Evolutionary conservation across 2,329 filamentous ascomycete species (phyloP).

Genomic region (Blumeriella jaapii): DNA sequence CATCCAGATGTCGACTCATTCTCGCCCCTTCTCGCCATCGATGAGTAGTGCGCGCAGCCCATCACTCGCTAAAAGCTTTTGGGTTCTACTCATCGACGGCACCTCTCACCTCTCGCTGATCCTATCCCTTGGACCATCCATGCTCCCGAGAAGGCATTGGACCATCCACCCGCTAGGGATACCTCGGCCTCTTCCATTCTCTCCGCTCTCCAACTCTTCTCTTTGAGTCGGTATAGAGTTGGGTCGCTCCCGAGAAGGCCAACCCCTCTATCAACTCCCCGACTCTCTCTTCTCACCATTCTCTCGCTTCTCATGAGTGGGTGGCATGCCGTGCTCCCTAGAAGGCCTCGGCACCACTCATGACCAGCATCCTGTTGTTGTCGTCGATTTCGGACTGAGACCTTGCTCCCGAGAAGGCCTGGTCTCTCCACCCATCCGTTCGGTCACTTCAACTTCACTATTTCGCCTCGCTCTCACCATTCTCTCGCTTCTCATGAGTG

Average conservation of each 20-base stretch:
- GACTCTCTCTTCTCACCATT: background rate
- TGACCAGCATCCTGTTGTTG: background rate
- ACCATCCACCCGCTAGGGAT: background rate
- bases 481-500: background rate
- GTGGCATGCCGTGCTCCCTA: background rate
- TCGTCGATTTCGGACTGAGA: background rate
- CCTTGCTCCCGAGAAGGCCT: background rate
- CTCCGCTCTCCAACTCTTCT: too few relatives aligned
- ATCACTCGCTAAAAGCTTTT: background rate
- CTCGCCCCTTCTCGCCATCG: background rate
- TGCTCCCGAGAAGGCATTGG: slow-evolving; percentile 2
- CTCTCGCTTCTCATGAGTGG: background rate
- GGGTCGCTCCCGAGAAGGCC: background rate
- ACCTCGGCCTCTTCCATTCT: background rate
- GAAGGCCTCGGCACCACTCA: background rate
- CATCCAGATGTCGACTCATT: background rate
- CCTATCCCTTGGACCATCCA: background rate
- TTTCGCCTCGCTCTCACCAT: background rate
- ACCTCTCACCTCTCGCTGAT: background rate
- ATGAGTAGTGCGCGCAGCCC: background rate
- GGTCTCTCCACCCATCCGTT: background rate
- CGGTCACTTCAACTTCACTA: background rate
- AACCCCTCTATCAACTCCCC: background rate
- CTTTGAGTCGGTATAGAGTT: background rate
- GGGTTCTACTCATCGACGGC: background rate